Evolutionary conservation across 257 asterid genomes (phyloP), one percentile per base, ranked within the genome.

Genomic region (Solanum pimpinellifolium): DNA sequence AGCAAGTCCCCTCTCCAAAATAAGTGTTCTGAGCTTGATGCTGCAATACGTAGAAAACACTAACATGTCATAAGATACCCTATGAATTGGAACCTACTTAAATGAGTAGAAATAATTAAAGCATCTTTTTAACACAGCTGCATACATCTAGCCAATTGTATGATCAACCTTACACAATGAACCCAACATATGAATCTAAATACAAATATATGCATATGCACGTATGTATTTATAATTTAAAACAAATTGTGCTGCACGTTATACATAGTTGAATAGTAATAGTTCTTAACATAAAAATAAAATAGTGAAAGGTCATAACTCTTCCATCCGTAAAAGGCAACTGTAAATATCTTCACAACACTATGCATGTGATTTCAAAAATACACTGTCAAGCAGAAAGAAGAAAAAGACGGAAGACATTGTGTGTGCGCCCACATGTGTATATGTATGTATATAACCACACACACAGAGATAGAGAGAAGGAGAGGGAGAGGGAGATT

Each of bases 1-100:
- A 73, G 96, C 91, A 87, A 97, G 96, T 74, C 99, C 99, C 91
- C 99, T 95, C 92, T 92, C 98, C 88, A 97, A 95, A 88, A 97
- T 92, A 85, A 84, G 89, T 89, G 98, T 91, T 93, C 99, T 94
- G 85, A 93, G 93, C 91, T 95, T 97, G 91, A 97, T 97, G 90
- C 99, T 97, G 94, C 81, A 81, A 78, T 86, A 89, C 44, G 87
- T 76, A 86, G 76, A 80, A 87, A 7, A 73, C 73, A 85, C 35
- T 85, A 82, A 75, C 56, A 90, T 75, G 76, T 35, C 44, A 62
- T 10, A 80, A 29, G 76, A 20, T 16, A 44, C 18, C 11, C 11
- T 16, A 78, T 86, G 86, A 77, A 56, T 46, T 81, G 85, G 46
- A 49, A 81, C 70, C 46, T 49, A 31, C 70, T 76, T 13, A 76